Percentiles rank a stretch among this genome's conserved stretches.
phyloP scores from a whole-genome alignment of 495 filamentous ascomycete genomes.

The Pyrenula aspistea region DNA sequence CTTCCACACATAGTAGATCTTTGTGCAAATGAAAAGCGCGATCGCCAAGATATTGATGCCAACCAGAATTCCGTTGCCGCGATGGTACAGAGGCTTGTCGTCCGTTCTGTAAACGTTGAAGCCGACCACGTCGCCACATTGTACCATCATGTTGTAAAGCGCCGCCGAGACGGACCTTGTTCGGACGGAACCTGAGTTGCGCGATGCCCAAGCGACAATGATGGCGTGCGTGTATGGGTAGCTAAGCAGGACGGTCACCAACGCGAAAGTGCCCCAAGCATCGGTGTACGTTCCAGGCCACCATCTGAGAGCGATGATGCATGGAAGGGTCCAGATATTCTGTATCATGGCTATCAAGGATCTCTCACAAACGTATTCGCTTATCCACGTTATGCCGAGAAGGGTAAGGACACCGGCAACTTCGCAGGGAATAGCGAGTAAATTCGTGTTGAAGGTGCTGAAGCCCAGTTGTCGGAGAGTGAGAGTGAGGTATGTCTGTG shows the following conservation, averaged over 20 bases:
- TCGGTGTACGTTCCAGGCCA: slow-evolving; percentile 21
- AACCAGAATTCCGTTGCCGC: slow-evolving; percentile 37
- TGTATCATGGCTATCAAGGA: slow-evolving; percentile 36
- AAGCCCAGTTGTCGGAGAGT: slow-evolving; percentile 49
- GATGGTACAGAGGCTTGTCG: slow-evolving; percentile 36
- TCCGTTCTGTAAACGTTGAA: slow-evolving; percentile 43
- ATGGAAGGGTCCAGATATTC: slow-evolving; percentile 44
- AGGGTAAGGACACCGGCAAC: slow-evolving; percentile 33
- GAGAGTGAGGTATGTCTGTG: slow-evolving; percentile 48
- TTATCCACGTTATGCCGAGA: slow-evolving; percentile 37
- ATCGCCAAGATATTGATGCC: slow-evolving; percentile 30
- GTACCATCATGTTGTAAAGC: not conserved
- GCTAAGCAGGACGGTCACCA: slow-evolving; percentile 40
- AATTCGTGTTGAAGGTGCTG: slow-evolving; percentile 49
- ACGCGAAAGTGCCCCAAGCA: slow-evolving; percentile 39
- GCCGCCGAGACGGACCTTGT: slow-evolving; percentile 50
- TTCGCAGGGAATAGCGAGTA: slow-evolving; percentile 55
- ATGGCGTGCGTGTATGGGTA: slow-evolving; percentile 56
- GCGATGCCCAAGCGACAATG: slow-evolving; percentile 52
- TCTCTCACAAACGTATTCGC: slow-evolving; percentile 39
- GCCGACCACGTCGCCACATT: slow-evolving; percentile 31
- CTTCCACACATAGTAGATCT: slow-evolving; percentile 22
- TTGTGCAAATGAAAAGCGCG: slow-evolving; percentile 16
- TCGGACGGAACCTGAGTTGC: slow-evolving; percentile 55
- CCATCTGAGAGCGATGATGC: slow-evolving; percentile 37